These are phyloP conservation scores for Suillus lakei DNA, from an alignment of 768 basidiomycete species.

Conservation along the genomic window DNA sequence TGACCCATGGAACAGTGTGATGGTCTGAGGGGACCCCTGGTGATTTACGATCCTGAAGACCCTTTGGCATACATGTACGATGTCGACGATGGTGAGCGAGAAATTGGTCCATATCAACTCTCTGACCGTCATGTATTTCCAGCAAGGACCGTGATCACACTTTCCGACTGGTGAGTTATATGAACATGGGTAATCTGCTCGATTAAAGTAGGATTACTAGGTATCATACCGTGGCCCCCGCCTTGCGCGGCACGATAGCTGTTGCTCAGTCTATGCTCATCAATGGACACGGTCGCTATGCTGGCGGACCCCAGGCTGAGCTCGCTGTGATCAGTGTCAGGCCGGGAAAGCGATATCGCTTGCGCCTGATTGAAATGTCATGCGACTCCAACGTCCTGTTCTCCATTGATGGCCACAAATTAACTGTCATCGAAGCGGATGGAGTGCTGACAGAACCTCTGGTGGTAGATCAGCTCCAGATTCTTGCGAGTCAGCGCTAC, in stretches of 20 bases:
- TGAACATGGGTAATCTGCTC: not conserved
- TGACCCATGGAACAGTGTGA: conserved; percentile 17
- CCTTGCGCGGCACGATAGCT: conserved; percentile 20
- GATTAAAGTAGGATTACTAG: conserved; percentile 10
- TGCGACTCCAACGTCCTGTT: conserved; percentile 49
- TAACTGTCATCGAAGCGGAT: conserved; percentile 54
- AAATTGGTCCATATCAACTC: not conserved
- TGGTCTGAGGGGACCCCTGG: conserved; percentile 32
- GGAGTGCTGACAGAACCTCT: conserved; percentile 44
- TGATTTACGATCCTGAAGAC: conserved; percentile 49
- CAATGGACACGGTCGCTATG: conserved; percentile 46
- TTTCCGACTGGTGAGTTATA: conserved; percentile 40
- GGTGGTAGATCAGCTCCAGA: conserved; percentile 43
- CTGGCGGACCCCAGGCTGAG: conserved; percentile 32
- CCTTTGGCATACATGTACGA: conserved; percentile 45
- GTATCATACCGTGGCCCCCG: conserved; percentile 23
- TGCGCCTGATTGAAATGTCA: conserved; percentile 42
- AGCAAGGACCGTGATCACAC: conserved; percentile 48
- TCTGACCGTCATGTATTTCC: not conserved
- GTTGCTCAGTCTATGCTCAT: conserved; percentile 37
- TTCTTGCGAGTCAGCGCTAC: conserved; percentile 41
- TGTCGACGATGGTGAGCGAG: conserved; percentile 44
- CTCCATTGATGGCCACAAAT: conserved; percentile 48
- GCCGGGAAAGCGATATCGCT: conserved; percentile 40
- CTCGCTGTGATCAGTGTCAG: conserved; percentile 41